Evolutionary conservation across 73 alveolate species (phyloP).

Genomic region (Paramecium biaurelia): DNA sequence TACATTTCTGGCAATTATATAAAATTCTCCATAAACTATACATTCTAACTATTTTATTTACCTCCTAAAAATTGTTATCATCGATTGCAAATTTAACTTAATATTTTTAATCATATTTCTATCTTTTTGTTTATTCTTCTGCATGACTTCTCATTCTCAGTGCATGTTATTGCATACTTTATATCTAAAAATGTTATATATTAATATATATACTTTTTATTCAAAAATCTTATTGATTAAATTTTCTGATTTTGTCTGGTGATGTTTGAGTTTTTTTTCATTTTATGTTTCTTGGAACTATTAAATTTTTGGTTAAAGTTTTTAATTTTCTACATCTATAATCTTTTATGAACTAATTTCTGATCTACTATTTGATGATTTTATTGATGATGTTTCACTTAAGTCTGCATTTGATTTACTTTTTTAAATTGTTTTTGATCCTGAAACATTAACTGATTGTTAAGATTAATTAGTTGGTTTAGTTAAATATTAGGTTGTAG

Average conservation of each 20-base stretch:
- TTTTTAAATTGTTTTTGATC: not conserved
- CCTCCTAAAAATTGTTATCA: not conserved
- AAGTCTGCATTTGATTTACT: not conserved
- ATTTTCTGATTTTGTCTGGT: not conserved
- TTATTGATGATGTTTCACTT: not conserved
- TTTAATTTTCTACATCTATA: not conserved
- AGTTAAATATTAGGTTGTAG: not conserved
- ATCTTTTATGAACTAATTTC: not conserved
- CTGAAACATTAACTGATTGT: not conserved
- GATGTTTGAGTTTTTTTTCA: not conserved
- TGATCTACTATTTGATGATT: not conserved
- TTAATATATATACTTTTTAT: not conserved
- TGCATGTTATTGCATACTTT: not conserved
- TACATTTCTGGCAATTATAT: not conserved
- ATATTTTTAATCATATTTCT: not conserved
- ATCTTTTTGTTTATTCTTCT: not conserved
- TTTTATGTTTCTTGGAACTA: not conserved
- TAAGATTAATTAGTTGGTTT: constrained; percentile 23
- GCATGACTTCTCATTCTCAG: constrained; percentile 41
- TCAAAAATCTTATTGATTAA: not conserved
- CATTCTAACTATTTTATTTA: not conserved
- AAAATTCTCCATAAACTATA: not conserved
- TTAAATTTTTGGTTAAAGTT: not conserved
- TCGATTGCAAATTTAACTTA: not conserved
- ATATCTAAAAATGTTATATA: not conserved